Percentiles rank a stretch among this genome's conserved stretches.
phyloP scores from a whole-genome alignment of 208 protist species.

The Phytomonas sp. region DNA sequence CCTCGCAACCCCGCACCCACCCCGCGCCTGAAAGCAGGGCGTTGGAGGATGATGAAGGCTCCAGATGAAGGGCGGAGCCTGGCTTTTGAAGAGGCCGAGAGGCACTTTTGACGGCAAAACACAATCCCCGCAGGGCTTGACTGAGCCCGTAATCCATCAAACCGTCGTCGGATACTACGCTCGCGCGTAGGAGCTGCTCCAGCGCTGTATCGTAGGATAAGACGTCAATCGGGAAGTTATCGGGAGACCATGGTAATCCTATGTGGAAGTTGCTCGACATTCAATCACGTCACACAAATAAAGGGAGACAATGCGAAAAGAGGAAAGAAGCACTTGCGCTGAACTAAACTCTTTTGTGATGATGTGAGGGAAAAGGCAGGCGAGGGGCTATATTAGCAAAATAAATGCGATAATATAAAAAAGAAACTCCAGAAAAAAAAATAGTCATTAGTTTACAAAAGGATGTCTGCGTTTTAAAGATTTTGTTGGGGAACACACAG shows the following conservation, averaged over 20 bases:
- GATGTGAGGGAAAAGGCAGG: not conserved
- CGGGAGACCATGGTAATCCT: not conserved
- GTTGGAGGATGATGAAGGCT: not conserved
- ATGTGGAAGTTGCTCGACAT: not conserved
- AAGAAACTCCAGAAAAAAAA: slow-evolving; percentile 5
- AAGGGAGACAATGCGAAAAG: not conserved
- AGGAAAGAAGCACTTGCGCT: not conserved
- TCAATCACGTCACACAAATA: not conserved
- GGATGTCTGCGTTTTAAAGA: not conserved
- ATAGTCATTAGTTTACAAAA: not conserved
- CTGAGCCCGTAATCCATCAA: slow-evolving; percentile 57
- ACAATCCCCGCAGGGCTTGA: slow-evolving; percentile 58
- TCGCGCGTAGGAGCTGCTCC: slow-evolving; percentile 40
- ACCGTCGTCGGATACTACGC: slow-evolving; percentile 47
- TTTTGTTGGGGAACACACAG: not conserved
- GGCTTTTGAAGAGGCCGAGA: not conserved
- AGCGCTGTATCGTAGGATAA: slow-evolving; percentile 51
- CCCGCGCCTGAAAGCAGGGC: not conserved
- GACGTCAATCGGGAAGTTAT: slow-evolving; percentile 22
- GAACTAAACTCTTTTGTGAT: not conserved
- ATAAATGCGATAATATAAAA: not conserved
- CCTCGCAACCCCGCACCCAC: slow-evolving; percentile 28
- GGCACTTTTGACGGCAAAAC: slow-evolving; percentile 32
- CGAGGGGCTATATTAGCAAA: not conserved
- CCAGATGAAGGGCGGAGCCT: not conserved